phyloP scores from a whole-genome alignment of 1,284 basidiomycete species.

The Ustilago vetiveriae region DNA sequence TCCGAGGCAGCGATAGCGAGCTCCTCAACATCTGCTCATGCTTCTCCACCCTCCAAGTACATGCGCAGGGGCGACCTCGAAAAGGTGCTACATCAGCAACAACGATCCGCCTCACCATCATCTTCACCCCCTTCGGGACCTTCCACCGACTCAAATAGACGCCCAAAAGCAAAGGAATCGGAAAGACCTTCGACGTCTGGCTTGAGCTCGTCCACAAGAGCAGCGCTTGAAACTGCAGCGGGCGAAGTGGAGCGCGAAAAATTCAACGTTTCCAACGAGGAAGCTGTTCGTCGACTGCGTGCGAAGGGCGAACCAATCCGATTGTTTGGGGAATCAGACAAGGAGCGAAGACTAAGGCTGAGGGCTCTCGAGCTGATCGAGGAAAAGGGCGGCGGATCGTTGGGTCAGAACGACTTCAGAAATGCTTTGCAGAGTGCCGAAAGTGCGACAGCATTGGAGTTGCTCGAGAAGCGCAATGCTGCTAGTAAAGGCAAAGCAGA shows the following conservation, averaged over 20 bases:
- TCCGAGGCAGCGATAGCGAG: slow-evolving; percentile 3
- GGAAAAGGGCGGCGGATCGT: slow-evolving; percentile 42
- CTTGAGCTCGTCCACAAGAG: slow-evolving; percentile 13
- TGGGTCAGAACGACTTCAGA: slow-evolving; percentile 80
- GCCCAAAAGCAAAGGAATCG: background rate
- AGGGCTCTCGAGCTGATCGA: slow-evolving; percentile 91
- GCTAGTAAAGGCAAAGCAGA: slow-evolving; percentile 45
- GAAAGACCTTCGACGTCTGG: background rate
- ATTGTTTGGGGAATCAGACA: slow-evolving; percentile 93
- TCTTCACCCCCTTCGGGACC: background rate
- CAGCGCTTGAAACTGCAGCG: slow-evolving; percentile 22
- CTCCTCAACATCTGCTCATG: slow-evolving; percentile 3
- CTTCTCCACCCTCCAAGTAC: slow-evolving; percentile 44
- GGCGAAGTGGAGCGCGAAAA: slow-evolving; percentile 56
- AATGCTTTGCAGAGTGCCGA: slow-evolving; percentile 86
- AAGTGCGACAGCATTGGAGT: slow-evolving; percentile 72
- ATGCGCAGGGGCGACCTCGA: slow-evolving; percentile 58
- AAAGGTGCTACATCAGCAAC: slow-evolving; percentile 32
- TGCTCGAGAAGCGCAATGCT: slow-evolving; percentile 72
- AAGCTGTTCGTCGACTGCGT: slow-evolving; percentile 86
- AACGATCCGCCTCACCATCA: slow-evolving; percentile 22
- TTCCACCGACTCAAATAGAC: slow-evolving; percentile 7
- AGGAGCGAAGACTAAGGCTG: slow-evolving; percentile 86
- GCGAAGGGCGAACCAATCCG: slow-evolving; percentile 92
- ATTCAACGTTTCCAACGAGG: slow-evolving; percentile 93